Percentiles rank a stretch among this genome's conserved stretches.
Conservation (phyloP, 169 alveolate species). For the Eimeria necatrix region DNA sequence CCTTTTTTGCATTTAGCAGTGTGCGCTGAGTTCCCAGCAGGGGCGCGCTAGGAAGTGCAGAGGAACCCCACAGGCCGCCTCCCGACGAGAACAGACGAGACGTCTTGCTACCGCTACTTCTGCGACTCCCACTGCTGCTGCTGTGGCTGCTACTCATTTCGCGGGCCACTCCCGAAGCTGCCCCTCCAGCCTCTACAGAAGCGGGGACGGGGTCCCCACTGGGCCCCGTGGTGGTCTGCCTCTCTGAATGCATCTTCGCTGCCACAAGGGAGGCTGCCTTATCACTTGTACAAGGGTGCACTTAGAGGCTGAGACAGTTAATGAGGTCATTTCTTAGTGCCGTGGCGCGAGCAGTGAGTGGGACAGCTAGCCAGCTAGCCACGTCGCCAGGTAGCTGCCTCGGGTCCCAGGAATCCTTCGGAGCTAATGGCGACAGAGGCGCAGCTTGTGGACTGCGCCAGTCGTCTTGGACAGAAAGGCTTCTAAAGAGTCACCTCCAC, state of each 20-base stretch:
- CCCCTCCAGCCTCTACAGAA: background rate
- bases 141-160: background rate
- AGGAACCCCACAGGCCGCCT: constrained; percentile 34
- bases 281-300: background rate
- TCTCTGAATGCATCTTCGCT: constrained; percentile 31
- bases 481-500: too few species aligned
- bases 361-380: constrained; percentile 22
- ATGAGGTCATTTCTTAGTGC: constrained; percentile 48
- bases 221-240: constrained; percentile 25
- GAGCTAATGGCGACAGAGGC: background rate
- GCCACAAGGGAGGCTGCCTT: background rate
- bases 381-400: constrained; percentile 12
- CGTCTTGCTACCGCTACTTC: constrained; percentile 35
- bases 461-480: too few species aligned
- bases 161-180: background rate
- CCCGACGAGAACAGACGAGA: constrained; percentile 35
- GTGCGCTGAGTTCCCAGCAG: constrained; percentile 45
- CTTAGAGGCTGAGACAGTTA: constrained; percentile 16
- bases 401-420: background rate
- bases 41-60: constrained; percentile 36
- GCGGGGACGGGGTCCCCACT: background rate
- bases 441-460: too few species aligned
- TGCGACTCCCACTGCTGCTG: constrained; percentile 47
- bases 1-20: constrained; percentile 34
- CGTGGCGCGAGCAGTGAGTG: background rate